Evolutionary conservation across 1,284 basidiomycete species (phyloP), one percentile per base, ranked within the genome.

Genomic region (Cystobasidium slooffiae): DNA sequence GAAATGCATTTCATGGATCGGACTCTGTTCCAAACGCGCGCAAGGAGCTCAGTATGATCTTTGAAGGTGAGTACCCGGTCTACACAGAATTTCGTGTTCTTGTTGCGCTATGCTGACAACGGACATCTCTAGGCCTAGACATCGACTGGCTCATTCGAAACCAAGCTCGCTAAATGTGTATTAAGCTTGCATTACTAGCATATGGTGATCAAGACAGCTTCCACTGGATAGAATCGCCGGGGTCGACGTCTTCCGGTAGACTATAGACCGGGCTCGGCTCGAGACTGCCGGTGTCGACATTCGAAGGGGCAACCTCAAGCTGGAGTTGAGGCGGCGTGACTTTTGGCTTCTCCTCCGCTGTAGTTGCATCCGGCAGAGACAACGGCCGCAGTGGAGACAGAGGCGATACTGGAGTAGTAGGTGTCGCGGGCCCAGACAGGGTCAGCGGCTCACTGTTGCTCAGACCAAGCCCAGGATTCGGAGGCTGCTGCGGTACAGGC

Each of bases 1-100:
- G 79, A 24, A 80, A 80, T 31, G 79, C 77, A 8, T 79, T 80
- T 41, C 79, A 80, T 39, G 79, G 79, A 0, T 77, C 77, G 7
- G 79, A 79, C 43, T 74, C 73, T 5, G 72, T 72, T 3, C 66
- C 64, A 0, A 76, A 75, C 4, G 78, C 78, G 2, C 58, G 44
- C 58, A 76, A 76, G 39, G 79, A 79, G 56, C 75, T 79, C 0
- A 69, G 22, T 14, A 72, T 75, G 66, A 49, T 79, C 0, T 79
- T 79, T 62, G 78, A 74, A 61, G 69, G 69, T 72, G 39, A 41
- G 58, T 14, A 24, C 31, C 14, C 16, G n/a, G n/a, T 46, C 16
- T 49, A 20, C n/a, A 12, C 0, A n/a, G 22, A 46, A 12, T 14
- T 31, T 63, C 31, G 16, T 20, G 20, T 41, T 59, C 43, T 37